phyloP scores from a whole-genome alignment of 2,329 filamentous ascomycete genomes.

The Ceratocystis diversiconidia region DNA sequence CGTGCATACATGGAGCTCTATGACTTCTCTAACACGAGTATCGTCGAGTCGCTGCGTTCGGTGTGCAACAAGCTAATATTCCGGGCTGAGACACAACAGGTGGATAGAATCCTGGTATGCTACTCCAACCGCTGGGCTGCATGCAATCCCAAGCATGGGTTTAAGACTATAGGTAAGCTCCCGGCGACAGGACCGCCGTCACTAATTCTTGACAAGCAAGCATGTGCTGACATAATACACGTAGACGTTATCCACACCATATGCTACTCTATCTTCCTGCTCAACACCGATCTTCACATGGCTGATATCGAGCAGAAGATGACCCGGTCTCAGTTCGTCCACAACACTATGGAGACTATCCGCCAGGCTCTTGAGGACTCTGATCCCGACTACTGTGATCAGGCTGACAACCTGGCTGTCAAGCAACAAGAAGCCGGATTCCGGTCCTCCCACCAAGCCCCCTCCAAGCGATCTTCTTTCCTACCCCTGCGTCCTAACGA shows the following conservation, averaged over 20 bases:
- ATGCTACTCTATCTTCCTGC: conserved; percentile 83
- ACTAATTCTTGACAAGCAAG: neutral
- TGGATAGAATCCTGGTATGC: conserved; percentile 82
- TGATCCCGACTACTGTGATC: conserved; percentile 50
- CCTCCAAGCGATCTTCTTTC: conserved; percentile 36
- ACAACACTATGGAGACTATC: conserved; percentile 89
- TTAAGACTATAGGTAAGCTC: conserved; percentile 65
- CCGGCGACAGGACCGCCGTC: neutral
- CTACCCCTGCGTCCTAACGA: conserved; percentile 35
- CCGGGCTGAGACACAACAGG: conserved; percentile 87
- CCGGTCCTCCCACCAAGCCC: conserved; percentile 20
- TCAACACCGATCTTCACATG: conserved; percentile 91
- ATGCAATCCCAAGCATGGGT: conserved; percentile 85
- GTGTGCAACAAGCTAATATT: conserved; percentile 72
- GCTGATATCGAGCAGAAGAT: conserved; percentile 95
- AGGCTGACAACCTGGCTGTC: conserved; percentile 12
- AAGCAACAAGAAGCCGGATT: conserved; percentile 20
- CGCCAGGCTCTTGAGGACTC: conserved; percentile 60
- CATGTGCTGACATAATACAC: conserved; percentile 23
- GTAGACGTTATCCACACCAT: conserved; percentile 91
- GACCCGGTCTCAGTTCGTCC: conserved; percentile 87
- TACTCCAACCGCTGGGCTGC: conserved; percentile 85
- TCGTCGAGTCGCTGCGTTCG: conserved; percentile 62
- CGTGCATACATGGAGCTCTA: conserved; percentile 85
- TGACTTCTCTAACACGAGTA: conserved; percentile 68